Evolutionary conservation across 768 basidiomycete genomes (phyloP).

Genomic region (Tylopilus plumbeoviolaceoides): DNA sequence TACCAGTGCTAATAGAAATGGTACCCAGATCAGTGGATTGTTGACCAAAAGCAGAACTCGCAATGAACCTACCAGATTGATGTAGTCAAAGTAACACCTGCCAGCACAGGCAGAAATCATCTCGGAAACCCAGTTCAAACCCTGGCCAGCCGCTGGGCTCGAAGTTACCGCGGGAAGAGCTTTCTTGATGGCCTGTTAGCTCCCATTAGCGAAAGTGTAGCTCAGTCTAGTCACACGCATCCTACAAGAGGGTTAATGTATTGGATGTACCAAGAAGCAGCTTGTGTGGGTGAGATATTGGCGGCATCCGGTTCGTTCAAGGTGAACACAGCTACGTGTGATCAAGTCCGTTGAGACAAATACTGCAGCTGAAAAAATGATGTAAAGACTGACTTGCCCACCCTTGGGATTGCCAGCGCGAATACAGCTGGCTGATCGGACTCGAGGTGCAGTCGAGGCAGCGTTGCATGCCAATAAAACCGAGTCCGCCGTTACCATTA

Average conservation of each 20-base stretch:
- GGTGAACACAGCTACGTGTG: constrained; percentile 28
- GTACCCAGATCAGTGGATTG: not conserved
- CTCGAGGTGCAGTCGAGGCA: constrained; percentile 36
- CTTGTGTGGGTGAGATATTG: constrained; percentile 25
- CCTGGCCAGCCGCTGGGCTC: constrained; percentile 29
- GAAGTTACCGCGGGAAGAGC: constrained; percentile 37
- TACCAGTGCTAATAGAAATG: constrained; percentile 24
- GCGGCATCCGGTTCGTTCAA: constrained; percentile 36
- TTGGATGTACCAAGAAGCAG: constrained; percentile 36
- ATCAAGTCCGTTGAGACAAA: not conserved
- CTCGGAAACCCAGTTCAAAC: constrained; percentile 34
- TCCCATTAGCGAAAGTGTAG: not conserved
- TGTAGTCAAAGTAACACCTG: constrained; percentile 33
- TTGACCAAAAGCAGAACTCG: not conserved
- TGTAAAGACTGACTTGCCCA: constrained; percentile 28
- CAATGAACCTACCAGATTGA: constrained; percentile 28
- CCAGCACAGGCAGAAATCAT: constrained; percentile 35
- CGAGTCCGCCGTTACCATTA: constrained; percentile 35
- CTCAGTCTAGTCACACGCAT: not conserved
- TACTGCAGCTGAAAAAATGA: too few species aligned
- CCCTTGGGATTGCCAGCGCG: constrained; percentile 31
- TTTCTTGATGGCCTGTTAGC: constrained; percentile 32
- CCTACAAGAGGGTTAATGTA: constrained; percentile 36
- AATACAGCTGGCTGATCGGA: constrained; percentile 29
- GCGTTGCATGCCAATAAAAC: constrained; percentile 39